These are phyloP conservation scores for Eimeria maxima DNA, from an alignment of 169 alveolate species.

Conservation along the genomic window DNA sequence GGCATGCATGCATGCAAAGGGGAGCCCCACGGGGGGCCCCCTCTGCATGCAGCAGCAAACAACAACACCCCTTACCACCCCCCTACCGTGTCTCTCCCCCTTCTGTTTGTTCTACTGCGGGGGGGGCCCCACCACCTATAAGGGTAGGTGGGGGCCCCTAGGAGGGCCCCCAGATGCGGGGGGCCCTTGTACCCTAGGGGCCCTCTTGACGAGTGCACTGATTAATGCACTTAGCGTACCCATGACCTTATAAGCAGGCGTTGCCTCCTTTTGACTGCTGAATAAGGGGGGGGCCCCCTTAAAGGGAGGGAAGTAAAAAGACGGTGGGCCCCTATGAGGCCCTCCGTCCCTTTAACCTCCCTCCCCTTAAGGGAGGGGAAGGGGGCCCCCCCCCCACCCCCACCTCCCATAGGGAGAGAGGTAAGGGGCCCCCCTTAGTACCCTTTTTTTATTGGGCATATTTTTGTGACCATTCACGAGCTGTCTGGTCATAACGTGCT, in stretches of 20 bases:
- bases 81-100: too few species aligned
- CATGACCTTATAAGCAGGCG: too few species aligned
- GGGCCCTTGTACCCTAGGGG: background rate
- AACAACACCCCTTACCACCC: too few species aligned
- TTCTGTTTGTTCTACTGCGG: background rate
- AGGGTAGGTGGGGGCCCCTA: too few species aligned
- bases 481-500: slow-evolving; percentile 97
- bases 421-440: background rate
- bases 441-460: slow-evolving; percentile 94
- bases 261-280: too few species aligned
- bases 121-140: background rate
- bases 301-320: background rate
- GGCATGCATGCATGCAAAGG: too few species aligned
- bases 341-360: too few species aligned
- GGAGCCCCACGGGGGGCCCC: slow-evolving; percentile 42
- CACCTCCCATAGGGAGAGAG: background rate
- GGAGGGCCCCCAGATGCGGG: background rate
- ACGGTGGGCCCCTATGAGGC: background rate
- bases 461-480: slow-evolving; percentile 99
- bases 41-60: too few species aligned
- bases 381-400: too few species aligned
- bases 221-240: too few species aligned
- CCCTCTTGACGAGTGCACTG: background rate
- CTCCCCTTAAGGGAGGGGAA: background rate
- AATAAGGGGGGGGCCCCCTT: background rate